Conservation (phyloP, 352 stramenopile genomes). For the Phytophthora melonis region DNA sequence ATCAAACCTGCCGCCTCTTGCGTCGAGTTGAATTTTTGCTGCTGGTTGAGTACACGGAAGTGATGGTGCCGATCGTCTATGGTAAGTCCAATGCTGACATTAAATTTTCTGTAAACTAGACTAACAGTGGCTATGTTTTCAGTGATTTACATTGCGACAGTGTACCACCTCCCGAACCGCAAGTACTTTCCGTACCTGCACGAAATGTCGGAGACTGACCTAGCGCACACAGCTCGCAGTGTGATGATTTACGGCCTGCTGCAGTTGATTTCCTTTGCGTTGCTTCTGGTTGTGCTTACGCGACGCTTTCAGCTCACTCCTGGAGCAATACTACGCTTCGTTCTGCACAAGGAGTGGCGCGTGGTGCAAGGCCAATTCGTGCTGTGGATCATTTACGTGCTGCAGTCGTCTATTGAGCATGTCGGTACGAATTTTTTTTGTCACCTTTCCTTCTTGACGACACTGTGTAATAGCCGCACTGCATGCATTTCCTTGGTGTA, state of each 20-base stretch:
- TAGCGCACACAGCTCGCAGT: constrained; percentile 26
- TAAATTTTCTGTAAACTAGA: not conserved
- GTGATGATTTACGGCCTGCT: constrained; percentile 38
- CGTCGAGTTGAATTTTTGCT: constrained; percentile 44
- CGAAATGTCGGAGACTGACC: constrained; percentile 22
- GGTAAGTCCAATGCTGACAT: constrained; percentile 17
- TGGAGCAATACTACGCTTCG: constrained; percentile 25
- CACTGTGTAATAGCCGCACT: no score
- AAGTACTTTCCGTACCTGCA: constrained; percentile 29
- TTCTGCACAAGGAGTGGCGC: constrained; percentile 29
- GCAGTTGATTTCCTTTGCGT: constrained; percentile 44
- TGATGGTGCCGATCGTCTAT: constrained; percentile 47
- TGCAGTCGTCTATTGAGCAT: constrained; percentile 44
- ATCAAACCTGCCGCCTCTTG: constrained; percentile 42
- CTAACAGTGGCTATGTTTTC: not conserved
- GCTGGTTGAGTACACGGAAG: constrained; percentile 47
- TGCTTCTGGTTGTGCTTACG: constrained; percentile 26
- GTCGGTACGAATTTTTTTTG: no score
- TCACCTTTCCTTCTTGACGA: not conserved
- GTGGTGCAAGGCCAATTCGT: constrained; percentile 41
- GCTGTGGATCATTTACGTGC: constrained; percentile 48
- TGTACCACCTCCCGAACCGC: constrained; percentile 42
- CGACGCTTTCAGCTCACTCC: constrained; percentile 34
- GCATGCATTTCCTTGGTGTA: not conserved
- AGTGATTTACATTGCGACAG: constrained; percentile 43